Percentiles rank a stretch among this genome's conserved stretches.
phyloP scores from a whole-genome alignment of 106 monocot species.

The Acanthochlamys bracteata region DNA sequence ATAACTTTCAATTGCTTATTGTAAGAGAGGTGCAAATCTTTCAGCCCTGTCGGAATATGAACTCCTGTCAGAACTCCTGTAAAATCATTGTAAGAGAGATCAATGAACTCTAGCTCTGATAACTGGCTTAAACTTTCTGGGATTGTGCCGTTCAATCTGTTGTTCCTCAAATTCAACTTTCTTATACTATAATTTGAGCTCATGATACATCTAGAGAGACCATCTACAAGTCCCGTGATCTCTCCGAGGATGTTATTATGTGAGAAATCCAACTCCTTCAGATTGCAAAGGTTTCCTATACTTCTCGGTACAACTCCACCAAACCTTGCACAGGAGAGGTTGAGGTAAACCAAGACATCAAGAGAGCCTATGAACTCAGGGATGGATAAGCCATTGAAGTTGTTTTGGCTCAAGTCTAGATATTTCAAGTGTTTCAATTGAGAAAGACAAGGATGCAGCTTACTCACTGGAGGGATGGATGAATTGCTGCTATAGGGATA shows the following conservation, averaged over 20 bases:
- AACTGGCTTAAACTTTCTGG: slow-evolving; percentile 9
- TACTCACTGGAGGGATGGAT: background rate
- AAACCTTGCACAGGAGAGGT: background rate
- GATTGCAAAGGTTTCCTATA: slow-evolving; percentile 9
- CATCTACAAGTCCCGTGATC: background rate
- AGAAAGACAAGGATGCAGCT: slow-evolving; percentile 26
- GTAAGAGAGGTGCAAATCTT: background rate
- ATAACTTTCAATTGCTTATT: slow-evolving; percentile 3
- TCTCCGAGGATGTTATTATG: background rate
- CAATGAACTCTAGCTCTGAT: slow-evolving; percentile 5
- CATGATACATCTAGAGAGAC: background rate
- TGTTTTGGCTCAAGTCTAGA: background rate
- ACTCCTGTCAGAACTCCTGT: slow-evolving; percentile 4
- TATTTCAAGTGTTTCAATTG: slow-evolving; percentile 15
- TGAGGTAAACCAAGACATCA: too few species aligned
- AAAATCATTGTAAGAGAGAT: slow-evolving; percentile 8
- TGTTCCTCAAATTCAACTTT: background rate
- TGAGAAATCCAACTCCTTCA: background rate
- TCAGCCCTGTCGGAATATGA: slow-evolving; percentile 6
- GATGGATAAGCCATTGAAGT: too few species aligned
- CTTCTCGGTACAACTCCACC: background rate
- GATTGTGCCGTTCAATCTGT: slow-evolving; percentile 11
- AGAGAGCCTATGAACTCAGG: too few species aligned
- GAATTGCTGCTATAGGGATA: background rate
- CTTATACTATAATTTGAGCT: background rate